Percentiles rank a stretch among this genome's conserved stretches.
Evolutionary conservation across 2,329 filamentous ascomycete genomes (phyloP).

Genomic region (Lomentospora prolificans): DNA sequence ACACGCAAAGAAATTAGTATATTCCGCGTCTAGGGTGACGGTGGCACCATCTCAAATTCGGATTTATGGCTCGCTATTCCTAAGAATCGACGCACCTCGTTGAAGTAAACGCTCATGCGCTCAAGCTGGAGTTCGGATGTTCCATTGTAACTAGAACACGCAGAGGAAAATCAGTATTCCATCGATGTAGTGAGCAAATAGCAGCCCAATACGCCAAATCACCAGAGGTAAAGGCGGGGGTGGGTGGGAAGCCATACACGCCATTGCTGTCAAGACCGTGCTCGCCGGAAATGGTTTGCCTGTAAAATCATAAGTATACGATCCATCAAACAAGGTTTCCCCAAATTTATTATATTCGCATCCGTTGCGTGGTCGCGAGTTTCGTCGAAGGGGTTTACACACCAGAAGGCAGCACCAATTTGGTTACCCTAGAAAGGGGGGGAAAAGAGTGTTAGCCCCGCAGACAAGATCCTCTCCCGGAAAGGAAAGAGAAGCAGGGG

Average conservation of each 20-base stretch:
- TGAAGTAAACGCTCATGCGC: conserved; percentile 99
- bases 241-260: conserved; percentile 56
- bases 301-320: conserved; percentile 30
- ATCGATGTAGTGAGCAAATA: not conserved
- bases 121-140: conserved; percentile 98
- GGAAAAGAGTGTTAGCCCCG: conserved; percentile 24
- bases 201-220: not conserved
- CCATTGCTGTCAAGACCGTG: conserved; percentile 97
- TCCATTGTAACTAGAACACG: conserved; percentile 70
- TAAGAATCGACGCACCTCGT: conserved; percentile 40
- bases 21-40: not conserved
- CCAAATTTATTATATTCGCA: not conserved
- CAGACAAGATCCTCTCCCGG: conserved; percentile 8
- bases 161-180: not conserved
- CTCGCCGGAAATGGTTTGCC: conserved; percentile 78
- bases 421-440: conserved; percentile 75
- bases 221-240: not conserved
- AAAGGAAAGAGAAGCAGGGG: not conserved
- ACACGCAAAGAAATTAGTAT: conserved; percentile 6
- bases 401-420: conserved; percentile 99
- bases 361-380: not conserved
- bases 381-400: conserved; percentile 25
- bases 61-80: too few species aligned
- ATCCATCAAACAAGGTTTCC: not conserved
- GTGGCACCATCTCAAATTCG: not conserved